Evolutionary conservation across 768 basidiomycete genomes (phyloP).

Genomic region (Tulasnella sp.): DNA sequence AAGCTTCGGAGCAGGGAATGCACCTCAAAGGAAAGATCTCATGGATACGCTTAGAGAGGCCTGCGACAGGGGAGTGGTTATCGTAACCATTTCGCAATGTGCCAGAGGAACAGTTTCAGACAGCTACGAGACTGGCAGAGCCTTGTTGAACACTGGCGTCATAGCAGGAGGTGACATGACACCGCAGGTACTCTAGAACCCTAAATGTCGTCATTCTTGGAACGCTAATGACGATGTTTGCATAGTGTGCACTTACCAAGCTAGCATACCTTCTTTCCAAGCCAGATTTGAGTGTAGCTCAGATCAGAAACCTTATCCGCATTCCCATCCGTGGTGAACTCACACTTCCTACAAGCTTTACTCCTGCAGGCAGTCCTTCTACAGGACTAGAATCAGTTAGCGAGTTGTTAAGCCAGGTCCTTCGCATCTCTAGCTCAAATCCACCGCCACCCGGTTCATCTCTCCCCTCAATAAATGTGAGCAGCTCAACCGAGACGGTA

Average conservation of each 20-base stretch:
- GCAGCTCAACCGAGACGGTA: conserved; percentile 19
- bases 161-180: conserved; percentile 88
- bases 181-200: conserved; percentile 68
- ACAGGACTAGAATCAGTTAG: conserved; percentile 17
- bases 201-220: background rate
- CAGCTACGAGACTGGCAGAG: conserved; percentile 67
- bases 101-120: conserved; percentile 73
- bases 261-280: conserved; percentile 83
- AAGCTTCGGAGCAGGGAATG: conserved; percentile 88
- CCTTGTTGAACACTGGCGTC: conserved; percentile 58
- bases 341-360: conserved; percentile 38
- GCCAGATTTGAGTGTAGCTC: conserved; percentile 48
- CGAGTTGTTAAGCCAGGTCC: conserved; percentile 19
- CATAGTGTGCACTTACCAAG: conserved; percentile 78
- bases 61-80: conserved; percentile 66
- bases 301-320: conserved; percentile 63
- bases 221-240: background rate
- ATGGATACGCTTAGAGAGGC: conserved; percentile 67
- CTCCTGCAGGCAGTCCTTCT: conserved; percentile 27
- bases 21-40: conserved; percentile 67
- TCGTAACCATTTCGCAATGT: conserved; percentile 90
- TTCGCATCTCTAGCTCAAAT: conserved; percentile 16
- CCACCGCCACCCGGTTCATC: background rate
- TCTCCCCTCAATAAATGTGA: conserved; percentile 2
- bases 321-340: conserved; percentile 83